phyloP scores from a whole-genome alignment of 2,329 filamentous ascomycete species.

The Pseudogymnoascus pannorum region DNA sequence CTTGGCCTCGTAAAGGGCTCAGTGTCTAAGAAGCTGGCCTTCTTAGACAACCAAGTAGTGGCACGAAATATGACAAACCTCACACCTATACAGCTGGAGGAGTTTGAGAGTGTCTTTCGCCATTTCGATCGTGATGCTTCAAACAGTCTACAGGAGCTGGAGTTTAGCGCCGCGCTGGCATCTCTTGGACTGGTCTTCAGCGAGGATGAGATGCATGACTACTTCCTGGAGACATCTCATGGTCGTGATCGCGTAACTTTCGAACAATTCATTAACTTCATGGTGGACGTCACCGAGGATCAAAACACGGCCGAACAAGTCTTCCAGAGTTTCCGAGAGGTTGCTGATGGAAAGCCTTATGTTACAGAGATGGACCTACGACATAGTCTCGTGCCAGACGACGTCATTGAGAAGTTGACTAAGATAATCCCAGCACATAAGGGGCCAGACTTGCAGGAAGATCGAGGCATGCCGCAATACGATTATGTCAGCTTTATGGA shows the following conservation, averaged over 20 bases:
- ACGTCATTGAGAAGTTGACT: conserved; percentile 88
- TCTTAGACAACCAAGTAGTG: conserved; percentile 97
- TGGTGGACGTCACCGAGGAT: conserved; percentile 98
- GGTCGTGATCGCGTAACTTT: conserved; percentile 80
- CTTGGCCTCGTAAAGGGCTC: conserved; percentile 83
- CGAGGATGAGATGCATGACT: conserved; percentile 96
- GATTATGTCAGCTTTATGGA: conserved; percentile 99
- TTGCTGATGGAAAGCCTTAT: conserved; percentile 97
- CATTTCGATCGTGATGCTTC: conserved; percentile 93
- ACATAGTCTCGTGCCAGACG: conserved; percentile 90
- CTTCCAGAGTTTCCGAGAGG: conserved; percentile 94
- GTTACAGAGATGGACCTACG: conserved; percentile 96
- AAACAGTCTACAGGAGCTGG: conserved; percentile 84
- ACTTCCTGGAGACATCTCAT: conserved; percentile 80
- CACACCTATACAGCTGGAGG: conserved; percentile 94
- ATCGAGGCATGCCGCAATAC: conserved; percentile 78
- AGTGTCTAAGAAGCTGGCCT: conserved; percentile 91
- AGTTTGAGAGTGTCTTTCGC: conserved; percentile 96
- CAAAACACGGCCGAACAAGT: conserved; percentile 98
- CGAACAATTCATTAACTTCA: conserved; percentile 98
- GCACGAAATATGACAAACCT: conserved; percentile 98
- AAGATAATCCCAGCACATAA: conserved; percentile 78
- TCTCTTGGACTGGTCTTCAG: conserved; percentile 93
- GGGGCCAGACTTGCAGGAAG: conserved; percentile 79
- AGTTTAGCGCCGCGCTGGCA: conserved; percentile 94